phyloP scores from a whole-genome alignment of 306 rosid species.

The Prunus mongolica region DNA sequence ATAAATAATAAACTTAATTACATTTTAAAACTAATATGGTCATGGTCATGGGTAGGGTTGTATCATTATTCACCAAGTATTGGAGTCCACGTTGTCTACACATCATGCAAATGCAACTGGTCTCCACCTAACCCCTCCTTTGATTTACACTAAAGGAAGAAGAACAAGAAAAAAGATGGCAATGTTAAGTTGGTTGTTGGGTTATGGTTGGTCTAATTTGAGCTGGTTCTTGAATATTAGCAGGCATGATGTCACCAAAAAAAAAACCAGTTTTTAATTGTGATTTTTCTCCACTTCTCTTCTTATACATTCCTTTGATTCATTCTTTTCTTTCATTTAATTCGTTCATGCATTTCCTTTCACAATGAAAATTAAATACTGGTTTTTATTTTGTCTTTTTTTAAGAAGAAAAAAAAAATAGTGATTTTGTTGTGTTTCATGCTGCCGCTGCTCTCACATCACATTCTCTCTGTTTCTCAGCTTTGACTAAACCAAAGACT shows the following conservation, averaged over 20 bases:
- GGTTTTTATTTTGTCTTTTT: too few relatives aligned
- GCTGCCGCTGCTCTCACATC: too few relatives aligned
- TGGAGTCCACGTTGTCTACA: slow-evolving; percentile 17
- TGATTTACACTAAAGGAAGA: background rate
- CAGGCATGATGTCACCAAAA: background rate
- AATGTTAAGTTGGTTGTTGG: background rate
- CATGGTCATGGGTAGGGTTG: background rate
- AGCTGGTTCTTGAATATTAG: background rate
- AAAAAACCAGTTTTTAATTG: too few relatives aligned
- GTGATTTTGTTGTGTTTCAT: too few relatives aligned
- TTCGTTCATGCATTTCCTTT: background rate
- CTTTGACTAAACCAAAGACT: background rate
- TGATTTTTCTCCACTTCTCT: too few relatives aligned
- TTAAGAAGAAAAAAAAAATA: too few relatives aligned
- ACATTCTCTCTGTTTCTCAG: too few relatives aligned
- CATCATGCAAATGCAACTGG: background rate
- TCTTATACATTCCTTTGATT: background rate
- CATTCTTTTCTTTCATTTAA: background rate
- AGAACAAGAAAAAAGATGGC: background rate
- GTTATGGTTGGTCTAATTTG: slow-evolving; percentile 8
- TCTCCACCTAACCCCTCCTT: background rate
- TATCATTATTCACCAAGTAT: background rate
- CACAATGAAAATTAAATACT: too few relatives aligned
- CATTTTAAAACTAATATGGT: background rate
- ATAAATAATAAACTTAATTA: background rate